These are phyloP conservation scores for Syncephalastrum racemosum DNA, from an alignment of 371 early-diverging fungal species.

Conservation along the genomic window DNA sequence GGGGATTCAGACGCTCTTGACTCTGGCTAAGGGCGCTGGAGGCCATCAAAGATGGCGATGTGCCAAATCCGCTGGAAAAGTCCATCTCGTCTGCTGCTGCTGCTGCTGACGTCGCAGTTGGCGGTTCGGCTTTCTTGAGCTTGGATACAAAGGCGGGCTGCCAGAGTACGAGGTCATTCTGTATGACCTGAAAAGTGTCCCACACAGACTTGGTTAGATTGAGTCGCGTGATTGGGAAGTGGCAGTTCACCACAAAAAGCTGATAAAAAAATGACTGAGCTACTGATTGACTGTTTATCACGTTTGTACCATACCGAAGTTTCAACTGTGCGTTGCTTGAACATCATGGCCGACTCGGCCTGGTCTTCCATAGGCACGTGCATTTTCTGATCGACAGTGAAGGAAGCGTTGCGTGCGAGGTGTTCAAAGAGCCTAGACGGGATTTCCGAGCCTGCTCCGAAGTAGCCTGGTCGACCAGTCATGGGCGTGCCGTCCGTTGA, in stretches of 20 bases:
- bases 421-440: constrained; percentile 36
- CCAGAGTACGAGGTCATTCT: constrained; percentile 74
- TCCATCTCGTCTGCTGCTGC: background rate
- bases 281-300: background rate
- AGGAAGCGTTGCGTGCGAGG: constrained; percentile 29
- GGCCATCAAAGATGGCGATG: background rate
- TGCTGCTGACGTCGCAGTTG: background rate
- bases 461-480: constrained; percentile 21
- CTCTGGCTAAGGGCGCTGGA: constrained; percentile 38
- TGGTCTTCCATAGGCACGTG: constrained; percentile 55
- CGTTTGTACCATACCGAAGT: constrained; percentile 53
- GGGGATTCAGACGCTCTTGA: constrained; percentile 24
- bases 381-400: constrained; percentile 53
- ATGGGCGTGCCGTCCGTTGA: constrained; percentile 16
- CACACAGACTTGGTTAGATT: constrained; percentile 57
- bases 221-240: constrained; percentile 63
- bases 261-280: constrained; percentile 13
- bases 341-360: constrained; percentile 60
- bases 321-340: constrained; percentile 64
- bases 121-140: background rate
- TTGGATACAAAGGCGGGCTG: constrained; percentile 41
- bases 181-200: constrained; percentile 67
- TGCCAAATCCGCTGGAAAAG: background rate
- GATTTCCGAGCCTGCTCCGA: constrained; percentile 42
- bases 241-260: constrained; percentile 64